Evolutionary conservation across 192 early-diverging fungal genomes (phyloP).

Genomic region (Umbelopsis sp.): DNA sequence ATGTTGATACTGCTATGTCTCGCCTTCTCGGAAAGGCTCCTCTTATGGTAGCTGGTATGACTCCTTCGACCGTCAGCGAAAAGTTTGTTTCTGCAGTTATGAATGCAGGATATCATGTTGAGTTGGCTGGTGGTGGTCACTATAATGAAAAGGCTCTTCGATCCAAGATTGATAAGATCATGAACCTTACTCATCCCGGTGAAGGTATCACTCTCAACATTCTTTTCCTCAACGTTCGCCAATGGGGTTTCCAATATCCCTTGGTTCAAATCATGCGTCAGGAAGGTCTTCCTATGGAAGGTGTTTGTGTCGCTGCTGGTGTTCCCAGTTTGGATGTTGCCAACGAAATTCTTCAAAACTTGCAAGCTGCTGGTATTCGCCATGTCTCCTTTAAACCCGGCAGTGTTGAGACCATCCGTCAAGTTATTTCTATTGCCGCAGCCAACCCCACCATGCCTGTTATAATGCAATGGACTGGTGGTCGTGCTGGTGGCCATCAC

Average conservation of each 20-base stretch:
- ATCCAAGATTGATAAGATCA: conserved; percentile 72
- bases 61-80: conserved; percentile 80
- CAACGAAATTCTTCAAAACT: conserved; percentile 72
- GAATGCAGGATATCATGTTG: conserved; percentile 90
- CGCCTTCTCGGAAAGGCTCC: conserved; percentile 87
- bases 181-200: conserved; percentile 70
- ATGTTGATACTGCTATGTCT: conserved; percentile 86
- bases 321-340: conserved; percentile 89
- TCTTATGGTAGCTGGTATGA: conserved; percentile 96
- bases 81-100: conserved; percentile 82
- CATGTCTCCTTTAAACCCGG: conserved; percentile 90
- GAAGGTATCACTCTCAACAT: conserved; percentile 92
- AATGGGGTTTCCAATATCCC: conserved; percentile 94
- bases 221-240: conserved; percentile 85
- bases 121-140: conserved; percentile 91
- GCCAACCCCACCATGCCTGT: conserved; percentile 82
- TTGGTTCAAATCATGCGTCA: conserved; percentile 74
- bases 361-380: conserved; percentile 74
- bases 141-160: conserved; percentile 74
- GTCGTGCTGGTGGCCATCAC: conserved; percentile 95
- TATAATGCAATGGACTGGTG: conserved; percentile 96
- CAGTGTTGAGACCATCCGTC: conserved; percentile 75
- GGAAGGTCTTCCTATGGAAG: conserved; percentile 87
- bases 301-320: conserved; percentile 90
- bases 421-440: conserved; percentile 82